These are phyloP conservation scores for Mimosa pudica DNA, from an alignment of 306 rosid species.

Conservation along the genomic window DNA sequence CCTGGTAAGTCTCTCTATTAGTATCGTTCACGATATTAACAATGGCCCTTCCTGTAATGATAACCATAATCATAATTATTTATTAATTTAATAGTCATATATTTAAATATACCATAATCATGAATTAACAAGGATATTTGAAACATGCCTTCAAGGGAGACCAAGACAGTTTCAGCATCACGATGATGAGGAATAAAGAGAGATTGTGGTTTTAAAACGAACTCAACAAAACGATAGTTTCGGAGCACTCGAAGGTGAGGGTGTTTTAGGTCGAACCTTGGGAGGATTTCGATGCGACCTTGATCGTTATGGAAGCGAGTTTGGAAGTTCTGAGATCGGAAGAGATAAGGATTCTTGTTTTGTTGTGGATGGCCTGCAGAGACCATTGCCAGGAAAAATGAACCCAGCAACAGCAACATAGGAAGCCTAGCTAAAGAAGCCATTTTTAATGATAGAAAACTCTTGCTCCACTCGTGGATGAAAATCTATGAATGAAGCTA, in stretches of 20 bases:
- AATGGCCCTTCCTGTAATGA: slow-evolving; percentile 34
- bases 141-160: neutral
- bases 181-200: slow-evolving; percentile 34
- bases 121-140: neutral
- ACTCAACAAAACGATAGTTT: neutral
- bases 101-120: neutral
- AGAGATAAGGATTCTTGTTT: slow-evolving; percentile 30
- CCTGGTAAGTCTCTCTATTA: neutral
- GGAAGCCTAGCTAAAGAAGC: slow-evolving; percentile 18
- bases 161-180: slow-evolving; percentile 36
- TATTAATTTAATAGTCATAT: too few species aligned
- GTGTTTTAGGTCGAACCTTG: slow-evolving; percentile 24
- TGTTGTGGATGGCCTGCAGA: neutral
- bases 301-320: slow-evolving; percentile 14
- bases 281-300: slow-evolving; percentile 32
- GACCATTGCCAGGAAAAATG: slow-evolving; percentile 29
- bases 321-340: slow-evolving; percentile 7
- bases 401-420: slow-evolving; percentile 33
- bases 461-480: neutral
- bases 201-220: slow-evolving; percentile 21
- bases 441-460: neutral
- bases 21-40: neutral
- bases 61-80: too few species aligned
- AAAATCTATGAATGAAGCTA: neutral
- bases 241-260: neutral